phyloP scores from a whole-genome alignment of 805 yeast species.

The Naumovozyma baii region DNA sequence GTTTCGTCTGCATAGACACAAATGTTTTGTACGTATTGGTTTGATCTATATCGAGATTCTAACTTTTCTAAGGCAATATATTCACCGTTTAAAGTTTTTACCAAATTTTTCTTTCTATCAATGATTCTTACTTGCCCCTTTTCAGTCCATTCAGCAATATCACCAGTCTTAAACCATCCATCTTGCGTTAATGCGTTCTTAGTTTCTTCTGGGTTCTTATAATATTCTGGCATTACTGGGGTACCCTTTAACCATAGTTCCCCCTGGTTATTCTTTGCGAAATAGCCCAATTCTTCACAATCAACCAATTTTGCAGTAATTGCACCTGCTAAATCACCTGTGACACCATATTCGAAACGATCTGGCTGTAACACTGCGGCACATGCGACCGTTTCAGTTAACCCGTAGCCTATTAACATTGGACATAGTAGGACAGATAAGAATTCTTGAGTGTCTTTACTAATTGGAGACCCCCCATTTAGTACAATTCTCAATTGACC shows the following conservation, averaged over 20 bases:
- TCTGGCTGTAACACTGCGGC: conserved; percentile 58
- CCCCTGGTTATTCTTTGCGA: conserved; percentile 86
- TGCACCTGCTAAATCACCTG: conserved; percentile 76
- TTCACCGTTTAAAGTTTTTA: conserved; percentile 94
- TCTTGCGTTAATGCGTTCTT: conserved; percentile 63
- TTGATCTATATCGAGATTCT: conserved; percentile 84
- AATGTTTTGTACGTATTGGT: conserved; percentile 62
- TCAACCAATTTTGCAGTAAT: conserved; percentile 83
- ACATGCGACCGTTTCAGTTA: conserved; percentile 93
- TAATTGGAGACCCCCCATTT: conserved; percentile 91
- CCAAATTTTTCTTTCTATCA: conserved; percentile 92
- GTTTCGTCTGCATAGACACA: conserved; percentile 88
- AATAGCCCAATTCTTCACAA: conserved; percentile 84
- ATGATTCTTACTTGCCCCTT: conserved; percentile 74
- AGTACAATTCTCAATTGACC: conserved; percentile 64
- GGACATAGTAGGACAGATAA: conserved; percentile 71
- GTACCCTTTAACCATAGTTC: conserved; percentile 76
- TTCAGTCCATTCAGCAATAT: conserved; percentile 85
- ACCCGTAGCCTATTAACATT: conserved; percentile 88
- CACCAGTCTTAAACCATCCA: conserved; percentile 96
- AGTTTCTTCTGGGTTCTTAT: conserved; percentile 76
- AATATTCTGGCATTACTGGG: conserved; percentile 68
- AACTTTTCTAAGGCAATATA: conserved; percentile 93
- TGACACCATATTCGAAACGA: conserved; percentile 61
- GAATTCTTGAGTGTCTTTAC: conserved; percentile 76